Conservation (phyloP, 306 rosid genomes). For the Arachis stenosperma region DNA sequence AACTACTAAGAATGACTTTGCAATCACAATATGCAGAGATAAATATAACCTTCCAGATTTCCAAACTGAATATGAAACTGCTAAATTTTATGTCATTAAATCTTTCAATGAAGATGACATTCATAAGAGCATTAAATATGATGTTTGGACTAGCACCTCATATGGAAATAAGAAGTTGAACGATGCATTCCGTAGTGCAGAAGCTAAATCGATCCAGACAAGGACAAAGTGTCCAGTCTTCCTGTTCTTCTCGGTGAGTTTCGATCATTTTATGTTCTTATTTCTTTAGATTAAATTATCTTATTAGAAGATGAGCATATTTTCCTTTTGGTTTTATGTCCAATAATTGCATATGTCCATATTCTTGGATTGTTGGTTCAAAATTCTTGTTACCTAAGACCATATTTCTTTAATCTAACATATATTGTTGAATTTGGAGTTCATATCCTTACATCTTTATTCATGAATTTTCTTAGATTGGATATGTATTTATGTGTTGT, state of each 20-base stretch:
- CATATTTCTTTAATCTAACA: constrained; percentile 15
- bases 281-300: constrained; percentile 12
- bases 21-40: constrained; percentile 47
- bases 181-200: constrained; percentile 62
- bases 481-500: constrained; percentile 7
- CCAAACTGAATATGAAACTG: constrained; percentile 57
- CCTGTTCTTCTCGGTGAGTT: constrained; percentile 90
- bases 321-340: constrained; percentile 9
- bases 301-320: background rate
- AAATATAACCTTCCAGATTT: constrained; percentile 67
- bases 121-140: constrained; percentile 75
- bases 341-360: background rate
- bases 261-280: constrained; percentile 11
- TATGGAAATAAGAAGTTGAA: constrained; percentile 75
- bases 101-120: constrained; percentile 90
- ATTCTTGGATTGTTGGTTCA: constrained; percentile 26
- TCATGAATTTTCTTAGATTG: constrained; percentile 9
- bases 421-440: constrained; percentile 11
- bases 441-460: background rate
- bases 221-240: constrained; percentile 63
- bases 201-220: constrained; percentile 54
- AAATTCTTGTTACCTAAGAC: background rate
- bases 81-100: constrained; percentile 76
- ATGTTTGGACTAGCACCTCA: constrained; percentile 90
- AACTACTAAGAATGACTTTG: constrained; percentile 51